Evolutionary conservation across 257 asterid species (phyloP).

Genomic region (Penstemon davidsonii): DNA sequence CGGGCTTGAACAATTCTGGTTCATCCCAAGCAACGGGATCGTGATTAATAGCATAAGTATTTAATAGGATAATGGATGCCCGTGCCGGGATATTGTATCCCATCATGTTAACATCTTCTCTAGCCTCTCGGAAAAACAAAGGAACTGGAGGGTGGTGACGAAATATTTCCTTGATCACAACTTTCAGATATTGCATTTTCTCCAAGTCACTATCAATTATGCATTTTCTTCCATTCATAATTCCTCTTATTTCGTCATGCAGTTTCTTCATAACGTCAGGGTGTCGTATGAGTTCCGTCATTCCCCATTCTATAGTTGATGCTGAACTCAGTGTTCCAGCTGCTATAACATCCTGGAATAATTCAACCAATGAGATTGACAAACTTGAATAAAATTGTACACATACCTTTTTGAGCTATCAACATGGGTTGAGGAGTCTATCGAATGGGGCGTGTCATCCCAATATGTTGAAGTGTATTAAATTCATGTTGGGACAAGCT

Average conservation of each 20-base stretch:
- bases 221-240: slow-evolving; percentile 2
- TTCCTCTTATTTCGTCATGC: slow-evolving; percentile 10
- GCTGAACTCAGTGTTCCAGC: slow-evolving; percentile 37
- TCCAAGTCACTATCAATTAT: slow-evolving; percentile 19
- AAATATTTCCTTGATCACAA: slow-evolving; percentile 24
- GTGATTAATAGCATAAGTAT: slow-evolving; percentile 30
- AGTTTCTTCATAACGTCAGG: not conserved
- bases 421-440: too few relatives aligned
- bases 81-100: slow-evolving; percentile 25
- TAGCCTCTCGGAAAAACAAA: not conserved
- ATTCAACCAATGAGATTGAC: not conserved
- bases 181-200: slow-evolving; percentile 25
- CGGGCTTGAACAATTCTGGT: slow-evolving; percentile 31
- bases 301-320: slow-evolving; percentile 28
- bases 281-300: slow-evolving; percentile 24
- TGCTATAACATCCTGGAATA: slow-evolving; percentile 26
- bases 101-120: slow-evolving; percentile 14
- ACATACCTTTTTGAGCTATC: too few relatives aligned
- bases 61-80: slow-evolving; percentile 15
- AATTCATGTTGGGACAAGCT: too few relatives aligned
- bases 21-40: slow-evolving; percentile 38
- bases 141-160: slow-evolving; percentile 17
- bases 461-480: too few relatives aligned
- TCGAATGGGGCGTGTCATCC: too few relatives aligned
- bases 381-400: too few relatives aligned